Evolutionary conservation across 805 yeast genomes (phyloP).

Genomic region (Zygosaccharomyces gambellarensis): DNA sequence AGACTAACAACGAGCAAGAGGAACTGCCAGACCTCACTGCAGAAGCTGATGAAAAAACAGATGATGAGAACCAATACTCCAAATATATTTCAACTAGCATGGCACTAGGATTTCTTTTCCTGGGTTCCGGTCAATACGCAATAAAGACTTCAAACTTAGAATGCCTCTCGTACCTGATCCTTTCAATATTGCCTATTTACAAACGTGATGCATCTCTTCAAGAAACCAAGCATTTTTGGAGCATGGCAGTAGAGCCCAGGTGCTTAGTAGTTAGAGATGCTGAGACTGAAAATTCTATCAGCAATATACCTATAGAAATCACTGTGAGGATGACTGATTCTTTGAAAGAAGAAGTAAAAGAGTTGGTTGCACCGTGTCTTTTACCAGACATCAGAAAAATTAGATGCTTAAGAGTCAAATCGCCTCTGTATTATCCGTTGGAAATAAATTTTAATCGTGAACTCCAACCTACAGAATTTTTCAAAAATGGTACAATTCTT

Average conservation of each 20-base stretch:
- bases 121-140: constrained; percentile 92
- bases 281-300: constrained; percentile 51
- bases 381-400: constrained; percentile 57
- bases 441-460: constrained; percentile 36
- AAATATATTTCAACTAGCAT: constrained; percentile 71
- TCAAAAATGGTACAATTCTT: constrained; percentile 28
- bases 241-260: constrained; percentile 71
- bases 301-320: constrained; percentile 40
- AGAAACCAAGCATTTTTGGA: constrained; percentile 88
- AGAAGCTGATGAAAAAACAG: constrained; percentile 24
- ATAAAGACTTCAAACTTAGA: constrained; percentile 53
- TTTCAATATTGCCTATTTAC: constrained; percentile 65
- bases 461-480: constrained; percentile 24
- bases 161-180: constrained; percentile 42
- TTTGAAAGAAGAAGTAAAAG: constrained; percentile 40
- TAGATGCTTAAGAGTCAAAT: constrained; percentile 41
- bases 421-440: constrained; percentile 49
- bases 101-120: constrained; percentile 80
- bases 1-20: constrained; percentile 9
- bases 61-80: constrained; percentile 47
- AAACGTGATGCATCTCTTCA: constrained; percentile 54
- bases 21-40: constrained; percentile 3
- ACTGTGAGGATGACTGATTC: constrained; percentile 28
- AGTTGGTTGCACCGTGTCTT: constrained; percentile 56
- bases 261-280: constrained; percentile 77